Evolutionary conservation across 2,329 filamentous ascomycete genomes (phyloP), one percentile per base, ranked within the genome.

Genomic region (Penicillium decumbens): DNA sequence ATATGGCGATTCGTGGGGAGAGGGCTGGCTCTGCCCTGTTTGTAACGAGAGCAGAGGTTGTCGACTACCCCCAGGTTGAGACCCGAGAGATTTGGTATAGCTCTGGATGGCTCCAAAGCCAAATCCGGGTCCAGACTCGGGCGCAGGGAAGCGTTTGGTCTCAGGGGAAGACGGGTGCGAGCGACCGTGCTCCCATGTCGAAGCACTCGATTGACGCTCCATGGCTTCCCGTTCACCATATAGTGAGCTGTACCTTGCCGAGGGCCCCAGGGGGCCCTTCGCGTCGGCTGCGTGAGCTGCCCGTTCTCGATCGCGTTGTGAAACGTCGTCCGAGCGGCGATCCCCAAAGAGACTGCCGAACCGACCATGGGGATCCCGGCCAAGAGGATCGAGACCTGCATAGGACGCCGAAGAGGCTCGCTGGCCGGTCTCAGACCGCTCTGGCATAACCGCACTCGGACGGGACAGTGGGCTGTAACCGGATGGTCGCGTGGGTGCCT

Each of bases 41-140:
- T 70, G 67, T 15, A 68, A 47, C 0, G 68, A 66, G 35, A 66
- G 51, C 13, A 59, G 60, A 18, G 60, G 54, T n/a, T 61, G 67
- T 43, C 70, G 63, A 30, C 65, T 57, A 3, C 65, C 64, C 29
- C 63, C 63, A 8, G 68, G 51, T 49, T 73, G 70, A 6, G 70
- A 72, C 2, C 70, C 70, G 7, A 72, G 51, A 7, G 70, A 68
- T 47, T 73, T 73, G 8, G 68, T 68, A 53, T 73, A 72, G 50
- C 62, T 70, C 46, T 72, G 70, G 46, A 72, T 67, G 25, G 68
- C 65, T 10, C 70, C 69, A 45, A 71, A 72, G 0, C 69, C 70
- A 56, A 71, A 72, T 1, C 54, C 59, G 0, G 69, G 50, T 4
- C 55, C 57, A 3, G 64, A 39, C 30, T 72, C 70, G 5, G 62